A percentile compares a stretch with the other conserved stretches of the same genome.
Conservation (phyloP, 306 rosid genomes). For the Cajanus cajan region DNA sequence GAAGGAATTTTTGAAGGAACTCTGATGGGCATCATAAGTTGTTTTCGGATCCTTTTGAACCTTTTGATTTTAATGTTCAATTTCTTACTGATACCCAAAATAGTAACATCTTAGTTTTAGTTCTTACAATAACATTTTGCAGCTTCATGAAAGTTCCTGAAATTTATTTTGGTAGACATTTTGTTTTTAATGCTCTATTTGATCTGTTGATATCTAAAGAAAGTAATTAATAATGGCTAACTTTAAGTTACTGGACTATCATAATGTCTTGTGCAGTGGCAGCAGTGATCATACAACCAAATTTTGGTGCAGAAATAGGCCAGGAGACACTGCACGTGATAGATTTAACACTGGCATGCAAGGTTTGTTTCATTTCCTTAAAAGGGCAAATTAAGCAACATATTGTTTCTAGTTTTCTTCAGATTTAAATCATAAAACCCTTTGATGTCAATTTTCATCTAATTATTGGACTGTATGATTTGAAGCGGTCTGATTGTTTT, state of each 20-base stretch:
- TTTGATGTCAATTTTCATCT: neutral
- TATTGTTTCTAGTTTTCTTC: neutral
- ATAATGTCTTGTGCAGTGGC: conserved; percentile 67
- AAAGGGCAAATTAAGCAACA: neutral
- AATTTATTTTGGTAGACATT: neutral
- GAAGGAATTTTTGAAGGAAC: neutral
- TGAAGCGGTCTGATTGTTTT: neutral
- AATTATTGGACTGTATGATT: neutral
- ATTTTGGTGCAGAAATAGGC: conserved; percentile 98
- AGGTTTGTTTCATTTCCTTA: conserved; percentile 44
- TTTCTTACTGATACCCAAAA: neutral
- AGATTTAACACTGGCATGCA: conserved; percentile 66
- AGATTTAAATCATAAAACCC: neutral
- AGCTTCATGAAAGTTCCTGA: neutral
- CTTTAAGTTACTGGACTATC: conserved; percentile 9
- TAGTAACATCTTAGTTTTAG: neutral
- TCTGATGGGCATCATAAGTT: neutral
- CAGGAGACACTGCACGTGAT: conserved; percentile 89
- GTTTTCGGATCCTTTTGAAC: neutral
- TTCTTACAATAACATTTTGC: neutral
- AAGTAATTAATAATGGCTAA: neutral
- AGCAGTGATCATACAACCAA: conserved; percentile 98
- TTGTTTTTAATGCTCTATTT: neutral
- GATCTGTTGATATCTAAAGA: conserved; percentile 3
- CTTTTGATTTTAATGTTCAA: neutral